Conservation (phyloP, 2,329 filamentous ascomycete species). For the Verticillium dahliae region DNA sequence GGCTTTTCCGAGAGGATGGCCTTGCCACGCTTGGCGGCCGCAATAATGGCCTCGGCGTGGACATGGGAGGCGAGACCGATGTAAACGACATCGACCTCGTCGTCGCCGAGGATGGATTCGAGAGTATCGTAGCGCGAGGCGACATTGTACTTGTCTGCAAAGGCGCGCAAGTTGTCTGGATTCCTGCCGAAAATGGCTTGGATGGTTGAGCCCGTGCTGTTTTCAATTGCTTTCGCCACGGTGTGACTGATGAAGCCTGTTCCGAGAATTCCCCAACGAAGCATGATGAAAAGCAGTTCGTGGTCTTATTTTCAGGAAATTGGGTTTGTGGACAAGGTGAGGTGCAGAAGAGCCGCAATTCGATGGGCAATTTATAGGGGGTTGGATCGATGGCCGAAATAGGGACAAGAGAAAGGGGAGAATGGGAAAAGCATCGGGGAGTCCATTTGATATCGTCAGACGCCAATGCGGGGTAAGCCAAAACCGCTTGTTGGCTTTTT, state of each 20-base stretch:
- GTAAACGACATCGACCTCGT: conserved; percentile 18
- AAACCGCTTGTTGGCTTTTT: not conserved
- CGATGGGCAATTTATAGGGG: not conserved
- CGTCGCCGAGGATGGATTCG: conserved; percentile 15
- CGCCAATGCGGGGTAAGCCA: not conserved
- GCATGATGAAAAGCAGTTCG: conserved; percentile 6
- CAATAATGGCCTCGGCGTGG: conserved; percentile 17
- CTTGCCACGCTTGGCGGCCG: conserved; percentile 15
- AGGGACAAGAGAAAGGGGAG: not conserved
- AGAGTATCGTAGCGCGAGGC: conserved; percentile 12
- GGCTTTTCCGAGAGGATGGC: conserved; percentile 20
- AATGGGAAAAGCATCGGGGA: not conserved
- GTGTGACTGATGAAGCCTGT: conserved; percentile 21
- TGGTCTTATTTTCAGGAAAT: too few species aligned
- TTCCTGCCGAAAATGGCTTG: conserved; percentile 19
- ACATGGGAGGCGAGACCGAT: conserved; percentile 19
- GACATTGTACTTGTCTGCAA: conserved; percentile 17
- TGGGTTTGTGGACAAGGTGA: not conserved
- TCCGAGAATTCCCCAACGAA: conserved; percentile 20
- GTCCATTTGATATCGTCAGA: not conserved
- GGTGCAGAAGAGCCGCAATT: not conserved
- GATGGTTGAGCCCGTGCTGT: conserved; percentile 12
- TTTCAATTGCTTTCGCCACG: conserved; percentile 11
- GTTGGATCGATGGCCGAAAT: not conserved
- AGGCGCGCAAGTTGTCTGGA: conserved; percentile 14